These are phyloP conservation scores for Magnusiomyces suaveolens DNA, from an alignment of 1,139 yeast species.

Conservation along the genomic window DNA sequence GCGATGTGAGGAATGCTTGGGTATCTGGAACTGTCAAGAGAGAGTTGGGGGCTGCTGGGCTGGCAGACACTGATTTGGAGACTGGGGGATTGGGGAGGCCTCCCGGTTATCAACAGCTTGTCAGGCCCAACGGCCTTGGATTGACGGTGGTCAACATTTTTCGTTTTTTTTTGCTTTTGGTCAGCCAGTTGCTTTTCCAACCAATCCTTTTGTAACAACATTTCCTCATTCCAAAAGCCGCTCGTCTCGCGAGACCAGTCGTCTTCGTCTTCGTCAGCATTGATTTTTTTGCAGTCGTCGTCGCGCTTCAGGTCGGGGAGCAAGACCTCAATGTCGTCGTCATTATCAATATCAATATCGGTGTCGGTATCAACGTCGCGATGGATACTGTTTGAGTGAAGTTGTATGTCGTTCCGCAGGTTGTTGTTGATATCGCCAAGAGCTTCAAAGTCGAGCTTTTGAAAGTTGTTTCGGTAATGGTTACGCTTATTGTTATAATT, in stretches of 20 bases:
- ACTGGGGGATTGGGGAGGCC: conserved; percentile 1
- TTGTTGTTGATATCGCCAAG: not conserved
- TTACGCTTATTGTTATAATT: no score
- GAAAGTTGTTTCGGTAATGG: no score
- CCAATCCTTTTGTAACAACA: not conserved
- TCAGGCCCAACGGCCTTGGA: not conserved
- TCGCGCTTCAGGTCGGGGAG: not conserved
- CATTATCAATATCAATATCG: not conserved
- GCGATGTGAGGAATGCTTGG: no score
- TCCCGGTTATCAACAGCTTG: not conserved
- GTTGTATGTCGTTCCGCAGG: not conserved
- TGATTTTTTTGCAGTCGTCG: not conserved
- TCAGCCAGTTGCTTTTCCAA: not conserved
- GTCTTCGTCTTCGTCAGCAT: not conserved
- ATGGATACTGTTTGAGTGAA: no score
- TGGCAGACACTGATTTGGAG: not conserved
- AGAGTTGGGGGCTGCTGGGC: not conserved
- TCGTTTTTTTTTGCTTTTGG: not conserved
- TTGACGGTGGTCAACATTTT: not conserved
- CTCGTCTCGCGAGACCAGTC: not conserved
- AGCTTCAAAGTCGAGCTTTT: not conserved
- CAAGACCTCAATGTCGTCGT: not conserved
- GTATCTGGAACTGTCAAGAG: no score
- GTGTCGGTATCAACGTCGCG: not conserved
- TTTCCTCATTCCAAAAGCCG: not conserved